A percentile compares a stretch with the other conserved stretches of the same genome.
phyloP scores from a whole-genome alignment of 345 rosid species.

The Diplotaxis tenuifolia region DNA sequence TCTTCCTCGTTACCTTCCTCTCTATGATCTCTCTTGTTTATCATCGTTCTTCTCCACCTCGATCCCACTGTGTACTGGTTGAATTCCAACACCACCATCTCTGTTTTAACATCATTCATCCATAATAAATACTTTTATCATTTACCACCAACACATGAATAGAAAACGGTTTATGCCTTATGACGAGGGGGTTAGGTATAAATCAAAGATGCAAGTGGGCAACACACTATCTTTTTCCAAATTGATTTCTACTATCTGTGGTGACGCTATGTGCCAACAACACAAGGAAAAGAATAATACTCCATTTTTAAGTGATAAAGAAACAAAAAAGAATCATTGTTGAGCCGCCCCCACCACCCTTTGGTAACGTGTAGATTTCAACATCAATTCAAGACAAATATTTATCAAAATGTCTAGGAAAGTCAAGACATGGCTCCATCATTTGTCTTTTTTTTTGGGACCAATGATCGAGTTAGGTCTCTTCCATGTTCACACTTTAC shows the following conservation, averaged over 20 bases:
- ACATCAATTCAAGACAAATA: slow-evolving; percentile 51
- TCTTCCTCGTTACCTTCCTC: slow-evolving; percentile 85
- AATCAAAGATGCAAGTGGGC: slow-evolving; percentile 8
- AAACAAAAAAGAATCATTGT: slow-evolving; percentile 62
- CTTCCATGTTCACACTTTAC: slow-evolving; percentile 37
- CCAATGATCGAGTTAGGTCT: slow-evolving; percentile 39
- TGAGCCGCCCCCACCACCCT: slow-evolving; percentile 15
- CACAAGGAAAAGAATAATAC: neutral
- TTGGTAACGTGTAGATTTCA: slow-evolving; percentile 27
- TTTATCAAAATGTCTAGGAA: slow-evolving; percentile 62
- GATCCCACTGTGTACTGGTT: slow-evolving; percentile 71
- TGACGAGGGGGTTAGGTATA: slow-evolving; percentile 12
- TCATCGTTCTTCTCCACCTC: slow-evolving; percentile 62
- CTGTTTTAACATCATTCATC: slow-evolving; percentile 43
- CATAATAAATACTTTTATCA: neutral
- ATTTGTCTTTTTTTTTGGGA: slow-evolving; percentile 51
- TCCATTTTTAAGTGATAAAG: slow-evolving; percentile 16
- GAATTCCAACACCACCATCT: slow-evolving; percentile 45
- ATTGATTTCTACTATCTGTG: slow-evolving; percentile 9
- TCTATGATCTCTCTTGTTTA: slow-evolving; percentile 60
- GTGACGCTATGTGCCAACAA: slow-evolving; percentile 28
- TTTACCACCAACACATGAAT: neutral
- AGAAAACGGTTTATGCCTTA: neutral
- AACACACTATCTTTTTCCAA: slow-evolving; percentile 1
- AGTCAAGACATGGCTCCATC: slow-evolving; percentile 47